Conservation (phyloP, 2,329 filamentous ascomycete genomes). For the Scortechinia acanthostroma region DNA sequence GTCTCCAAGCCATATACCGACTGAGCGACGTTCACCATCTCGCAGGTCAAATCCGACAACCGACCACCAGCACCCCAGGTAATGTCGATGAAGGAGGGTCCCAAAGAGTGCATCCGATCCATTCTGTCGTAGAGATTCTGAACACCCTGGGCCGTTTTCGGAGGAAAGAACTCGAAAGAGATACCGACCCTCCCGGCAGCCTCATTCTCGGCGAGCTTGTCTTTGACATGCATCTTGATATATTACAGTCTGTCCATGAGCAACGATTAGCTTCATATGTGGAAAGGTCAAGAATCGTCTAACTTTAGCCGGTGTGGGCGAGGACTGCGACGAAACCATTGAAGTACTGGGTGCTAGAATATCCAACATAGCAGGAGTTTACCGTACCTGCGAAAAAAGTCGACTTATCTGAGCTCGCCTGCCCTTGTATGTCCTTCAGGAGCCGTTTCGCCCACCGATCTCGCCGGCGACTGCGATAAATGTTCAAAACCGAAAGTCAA, state of each 20-base stretch:
- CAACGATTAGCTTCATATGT: not conserved
- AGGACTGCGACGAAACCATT: too few relatives aligned
- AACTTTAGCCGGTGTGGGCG: not conserved
- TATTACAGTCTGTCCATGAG: not conserved
- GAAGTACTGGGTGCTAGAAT: not conserved
- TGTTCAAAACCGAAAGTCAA: too few relatives aligned
- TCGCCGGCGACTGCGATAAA: too few relatives aligned
- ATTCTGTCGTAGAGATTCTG: conserved; percentile 99
- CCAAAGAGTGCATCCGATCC: conserved; percentile 95
- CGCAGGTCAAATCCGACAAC: conserved; percentile 83
- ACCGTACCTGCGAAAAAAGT: too few relatives aligned
- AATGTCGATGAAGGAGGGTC: conserved; percentile 93
- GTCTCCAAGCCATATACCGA: conserved; percentile 93
- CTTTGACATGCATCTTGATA: conserved; percentile 87
- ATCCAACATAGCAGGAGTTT: not conserved
- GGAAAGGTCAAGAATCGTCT: not conserved
- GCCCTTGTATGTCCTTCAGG: too few relatives aligned
- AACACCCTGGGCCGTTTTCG: conserved; percentile 93
- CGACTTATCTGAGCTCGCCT: too few relatives aligned
- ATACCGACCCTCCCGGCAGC: conserved; percentile 77
- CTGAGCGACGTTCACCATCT: conserved; percentile 95
- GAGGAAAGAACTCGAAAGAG: conserved; percentile 99
- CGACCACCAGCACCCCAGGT: conserved; percentile 96
- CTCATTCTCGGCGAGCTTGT: conserved; percentile 80
- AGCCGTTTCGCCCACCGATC: too few relatives aligned